A percentile compares a stretch with the other conserved stretches of the same genome.
These are phyloP conservation scores for Gracilaria caudata DNA, from an alignment of 23 red algal species.

Conservation along the genomic window DNA sequence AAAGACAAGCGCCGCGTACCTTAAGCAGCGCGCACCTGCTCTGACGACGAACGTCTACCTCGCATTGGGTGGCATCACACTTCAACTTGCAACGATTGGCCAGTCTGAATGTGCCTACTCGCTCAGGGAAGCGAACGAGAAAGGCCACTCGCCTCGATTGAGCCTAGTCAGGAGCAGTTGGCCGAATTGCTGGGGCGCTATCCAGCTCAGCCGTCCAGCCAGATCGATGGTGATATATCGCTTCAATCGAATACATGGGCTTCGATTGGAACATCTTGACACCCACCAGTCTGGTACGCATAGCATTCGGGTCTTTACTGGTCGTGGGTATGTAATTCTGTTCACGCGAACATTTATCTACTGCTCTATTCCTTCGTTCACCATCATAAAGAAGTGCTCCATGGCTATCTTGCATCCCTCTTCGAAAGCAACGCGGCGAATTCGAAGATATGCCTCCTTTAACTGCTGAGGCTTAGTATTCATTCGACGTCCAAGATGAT, in stretches of 20 bases:
- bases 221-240: background rate
- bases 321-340: too few relatives aligned
- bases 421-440: background rate
- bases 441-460: background rate
- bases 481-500: background rate
- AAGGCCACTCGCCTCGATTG: background rate
- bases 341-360: too few relatives aligned
- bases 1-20: background rate
- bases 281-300: too few relatives aligned
- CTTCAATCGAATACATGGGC: background rate
- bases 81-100: background rate
- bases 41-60: background rate
- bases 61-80: background rate
- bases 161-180: background rate
- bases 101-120: constrained; percentile 5
- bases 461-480: background rate
- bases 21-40: constrained; percentile 1
- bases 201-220: background rate
- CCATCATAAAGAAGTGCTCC: background rate
- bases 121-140: background rate
- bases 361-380: too few relatives aligned
- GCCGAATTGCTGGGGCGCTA: constrained; percentile 5
- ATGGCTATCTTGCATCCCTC: background rate
- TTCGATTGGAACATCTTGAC: too few relatives aligned
- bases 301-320: too few relatives aligned